Evolutionary conservation across 257 asterid genomes (phyloP).

Genomic region (Solanum virginianum): DNA sequence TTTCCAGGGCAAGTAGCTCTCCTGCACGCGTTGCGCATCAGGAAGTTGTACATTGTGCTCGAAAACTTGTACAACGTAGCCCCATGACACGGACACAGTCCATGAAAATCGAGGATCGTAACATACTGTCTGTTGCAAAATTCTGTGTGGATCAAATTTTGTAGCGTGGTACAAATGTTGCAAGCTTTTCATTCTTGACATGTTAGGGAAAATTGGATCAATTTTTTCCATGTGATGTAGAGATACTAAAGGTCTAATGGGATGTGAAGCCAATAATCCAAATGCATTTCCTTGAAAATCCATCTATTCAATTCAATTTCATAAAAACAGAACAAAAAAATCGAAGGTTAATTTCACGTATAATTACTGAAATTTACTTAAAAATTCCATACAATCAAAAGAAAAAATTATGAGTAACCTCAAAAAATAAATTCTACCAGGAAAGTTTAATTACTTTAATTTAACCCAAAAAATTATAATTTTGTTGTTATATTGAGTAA

Average conservation of each 20-base stretch:
- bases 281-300: constrained; percentile 62
- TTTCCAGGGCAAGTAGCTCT: constrained; percentile 68
- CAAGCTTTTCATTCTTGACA: constrained; percentile 35
- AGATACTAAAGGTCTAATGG: constrained; percentile 46
- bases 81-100: constrained; percentile 69
- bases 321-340: not conserved
- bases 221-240: constrained; percentile 72
- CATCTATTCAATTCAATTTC: constrained; percentile 23
- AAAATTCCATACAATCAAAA: too few relatives aligned
- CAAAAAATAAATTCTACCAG: too few relatives aligned
- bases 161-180: constrained; percentile 48
- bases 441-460: not conserved
- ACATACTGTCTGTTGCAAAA: constrained; percentile 74
- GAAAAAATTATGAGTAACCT: too few relatives aligned
- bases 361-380: not conserved
- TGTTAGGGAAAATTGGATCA: constrained; percentile 60
- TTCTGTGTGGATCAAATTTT: constrained; percentile 39
- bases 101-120: constrained; percentile 31
- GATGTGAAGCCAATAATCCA: constrained; percentile 68
- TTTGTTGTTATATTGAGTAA: not conserved
- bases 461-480: not conserved
- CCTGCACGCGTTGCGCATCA: constrained; percentile 39
- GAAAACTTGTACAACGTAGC: constrained; percentile 54
- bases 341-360: not conserved
- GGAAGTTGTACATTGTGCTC: constrained; percentile 43